These are phyloP conservation scores for Wallacemonas sp. DNA, from an alignment of 208 protist species.

Conservation along the genomic window DNA sequence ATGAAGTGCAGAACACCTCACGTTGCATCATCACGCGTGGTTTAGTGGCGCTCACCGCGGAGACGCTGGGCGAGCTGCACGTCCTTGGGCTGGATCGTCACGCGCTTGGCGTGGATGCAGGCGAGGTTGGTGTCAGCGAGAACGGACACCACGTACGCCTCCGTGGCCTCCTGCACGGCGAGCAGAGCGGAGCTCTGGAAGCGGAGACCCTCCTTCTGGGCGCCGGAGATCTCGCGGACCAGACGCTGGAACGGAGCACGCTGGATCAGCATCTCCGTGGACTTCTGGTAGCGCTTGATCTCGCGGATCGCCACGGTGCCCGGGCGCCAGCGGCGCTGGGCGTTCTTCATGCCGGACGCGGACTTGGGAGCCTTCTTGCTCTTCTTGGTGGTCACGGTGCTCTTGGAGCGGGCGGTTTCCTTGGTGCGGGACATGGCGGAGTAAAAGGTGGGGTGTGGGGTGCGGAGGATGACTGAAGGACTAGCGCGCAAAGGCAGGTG, in stretches of 20 bases:
- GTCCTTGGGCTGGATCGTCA: slow-evolving; percentile 87
- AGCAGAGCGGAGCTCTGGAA: slow-evolving; percentile 87
- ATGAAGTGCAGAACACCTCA: background rate
- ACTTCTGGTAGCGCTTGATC: slow-evolving; percentile 93
- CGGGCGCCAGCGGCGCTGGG: slow-evolving; percentile 95
- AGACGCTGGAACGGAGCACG: slow-evolving; percentile 90
- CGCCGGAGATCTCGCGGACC: slow-evolving; percentile 82
- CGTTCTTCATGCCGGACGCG: slow-evolving; percentile 95
- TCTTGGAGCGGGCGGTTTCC: slow-evolving; percentile 97
- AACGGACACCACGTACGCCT: slow-evolving; percentile 91
- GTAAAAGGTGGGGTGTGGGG: background rate
- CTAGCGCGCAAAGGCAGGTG: background rate
- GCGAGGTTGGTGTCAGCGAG: slow-evolving; percentile 94
- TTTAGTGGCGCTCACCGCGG: slow-evolving; percentile 62
- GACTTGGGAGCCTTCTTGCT: slow-evolving; percentile 97
- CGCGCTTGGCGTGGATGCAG: slow-evolving; percentile 85
- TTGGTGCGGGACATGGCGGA: slow-evolving; percentile 96
- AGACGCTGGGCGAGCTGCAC: slow-evolving; percentile 65
- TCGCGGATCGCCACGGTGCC: slow-evolving; percentile 98
- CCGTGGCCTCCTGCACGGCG: slow-evolving; percentile 91
- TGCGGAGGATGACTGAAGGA: background rate
- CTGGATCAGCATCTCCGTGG: slow-evolving; percentile 89
- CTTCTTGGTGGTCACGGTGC: slow-evolving; percentile 96
- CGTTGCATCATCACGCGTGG: slow-evolving; percentile 7
- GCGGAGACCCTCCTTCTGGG: slow-evolving; percentile 75